These are phyloP conservation scores for Sporothrix globosa DNA, from an alignment of 2,329 filamentous ascomycete species.

Conservation along the genomic window DNA sequence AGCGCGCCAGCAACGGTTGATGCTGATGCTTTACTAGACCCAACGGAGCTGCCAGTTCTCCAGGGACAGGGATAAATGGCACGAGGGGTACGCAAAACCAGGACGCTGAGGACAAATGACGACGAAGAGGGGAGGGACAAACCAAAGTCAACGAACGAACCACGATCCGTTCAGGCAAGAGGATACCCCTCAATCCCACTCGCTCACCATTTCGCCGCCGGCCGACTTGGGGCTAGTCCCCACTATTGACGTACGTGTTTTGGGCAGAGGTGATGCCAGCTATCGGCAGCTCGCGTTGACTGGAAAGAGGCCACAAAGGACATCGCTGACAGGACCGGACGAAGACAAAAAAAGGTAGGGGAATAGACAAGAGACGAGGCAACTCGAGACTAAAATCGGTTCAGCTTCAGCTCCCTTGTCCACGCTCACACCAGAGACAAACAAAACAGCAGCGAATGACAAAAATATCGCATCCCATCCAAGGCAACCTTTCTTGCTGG, in stretches of 20 bases:
- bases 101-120: not conserved
- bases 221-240: conserved; percentile 15
- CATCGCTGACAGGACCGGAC: not conserved
- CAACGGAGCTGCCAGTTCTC: conserved; percentile 8
- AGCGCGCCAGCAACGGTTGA: not conserved
- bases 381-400: not conserved
- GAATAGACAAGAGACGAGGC: not conserved
- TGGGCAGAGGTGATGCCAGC: conserved; percentile 17
- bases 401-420: not conserved
- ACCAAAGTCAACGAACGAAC: not conserved
- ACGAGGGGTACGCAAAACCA: not conserved
- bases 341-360: not conserved
- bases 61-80: conserved; percentile 7
- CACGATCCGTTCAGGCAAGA: not conserved
- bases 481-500: not conserved
- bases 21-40: not conserved
- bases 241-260: conserved; percentile 24
- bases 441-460: conserved; percentile 18
- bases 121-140: not conserved
- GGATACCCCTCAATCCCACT: conserved; percentile 21
- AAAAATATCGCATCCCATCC: conserved; percentile 31
- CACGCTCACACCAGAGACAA: not conserved
- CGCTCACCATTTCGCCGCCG: not conserved
- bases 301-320: not conserved
- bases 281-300: conserved; percentile 6